Evolutionary conservation across 2,329 filamentous ascomycete genomes (phyloP), one percentile per base, ranked within the genome.

Genomic region (Fusarium virguliforme): DNA sequence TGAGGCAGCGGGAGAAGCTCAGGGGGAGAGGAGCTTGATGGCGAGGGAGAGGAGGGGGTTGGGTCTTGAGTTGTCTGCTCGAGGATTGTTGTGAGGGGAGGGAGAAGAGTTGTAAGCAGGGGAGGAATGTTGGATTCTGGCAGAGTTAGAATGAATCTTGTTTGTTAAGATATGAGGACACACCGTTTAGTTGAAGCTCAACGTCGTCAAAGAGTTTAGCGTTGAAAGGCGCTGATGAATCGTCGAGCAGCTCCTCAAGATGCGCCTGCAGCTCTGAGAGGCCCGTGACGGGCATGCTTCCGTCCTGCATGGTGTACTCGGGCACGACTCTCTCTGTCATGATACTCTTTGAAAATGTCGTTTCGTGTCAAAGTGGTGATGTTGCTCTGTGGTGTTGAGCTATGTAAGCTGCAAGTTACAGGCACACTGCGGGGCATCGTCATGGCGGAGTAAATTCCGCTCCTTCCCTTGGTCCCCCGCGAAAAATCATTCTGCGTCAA

Each of bases 181-280:
- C 75, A 86, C 87, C 85, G 43, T 83, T 89, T 15, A 91, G 80
- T 74, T 90, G 88, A 4, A 90, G 83, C 72, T 88, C 85, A 48
- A 90, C 85, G 74, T 88, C 80, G 74, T 90, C 89, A 64, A 91
- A 86, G 3, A 90, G 81, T 70, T 85, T 85, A 10, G 80, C 78
- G 65, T 86, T 78, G 37, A 88, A 79, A 1, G 81, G 76, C 1
- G 83, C 76, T 0, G 80, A 79, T 18, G 85, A 80, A 65, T 85
- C 82, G 28, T 79, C 75, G 18, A 83, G 68, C n/a, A 90, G 80
- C 30, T 84, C 79, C 56, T 85, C 81, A 15, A 91, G 81, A 75
- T 91, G 89, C 24, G 76, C 77, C 54, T 86, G 82, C 24, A 91
- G 83, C 70, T 88, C 87, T 24, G 85, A 81, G 18, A 90, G 80